These are phyloP conservation scores for Berkeleyomyces rouxiae DNA, from an alignment of 2,329 filamentous ascomycete species.

Conservation along the genomic window DNA sequence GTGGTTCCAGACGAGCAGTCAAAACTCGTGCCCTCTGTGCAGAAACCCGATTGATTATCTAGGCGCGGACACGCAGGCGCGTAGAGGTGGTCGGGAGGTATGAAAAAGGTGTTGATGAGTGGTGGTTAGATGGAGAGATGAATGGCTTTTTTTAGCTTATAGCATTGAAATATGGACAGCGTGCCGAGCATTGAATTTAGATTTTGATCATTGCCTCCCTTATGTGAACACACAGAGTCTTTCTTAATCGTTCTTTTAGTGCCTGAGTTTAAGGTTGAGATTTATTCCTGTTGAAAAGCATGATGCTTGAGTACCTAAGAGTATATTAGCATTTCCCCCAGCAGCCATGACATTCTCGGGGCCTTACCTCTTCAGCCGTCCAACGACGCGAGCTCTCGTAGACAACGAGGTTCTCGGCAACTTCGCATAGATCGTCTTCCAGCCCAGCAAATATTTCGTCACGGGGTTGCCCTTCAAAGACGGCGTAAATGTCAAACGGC, in stretches of 20 bases:
- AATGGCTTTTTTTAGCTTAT: background rate
- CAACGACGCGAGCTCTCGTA: slow-evolving; percentile 53
- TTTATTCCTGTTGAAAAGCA: background rate
- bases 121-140: background rate
- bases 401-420: slow-evolving; percentile 51
- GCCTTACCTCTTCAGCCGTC: slow-evolving; percentile 36
- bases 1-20: slow-evolving; percentile 91
- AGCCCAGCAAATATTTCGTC: slow-evolving; percentile 48
- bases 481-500: slow-evolving; percentile 80
- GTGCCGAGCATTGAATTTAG: background rate
- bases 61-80: slow-evolving; percentile 23
- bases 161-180: background rate
- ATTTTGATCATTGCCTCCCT: background rate
- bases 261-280: background rate
- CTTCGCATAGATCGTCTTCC: slow-evolving; percentile 39
- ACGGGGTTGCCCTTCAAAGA: slow-evolving; percentile 55
- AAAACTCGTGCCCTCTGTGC: slow-evolving; percentile 83
- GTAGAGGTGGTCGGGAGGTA: slow-evolving; percentile 11
- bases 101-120: background rate
- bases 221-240: background rate
- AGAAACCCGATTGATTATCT: slow-evolving; percentile 64
- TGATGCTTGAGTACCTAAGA: background rate
- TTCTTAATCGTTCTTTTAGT: background rate
- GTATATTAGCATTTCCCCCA: background rate
- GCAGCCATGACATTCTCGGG: background rate